phyloP scores from a whole-genome alignment of 2,329 filamentous ascomycete species.

The Pestalotiopsis fici region DNA sequence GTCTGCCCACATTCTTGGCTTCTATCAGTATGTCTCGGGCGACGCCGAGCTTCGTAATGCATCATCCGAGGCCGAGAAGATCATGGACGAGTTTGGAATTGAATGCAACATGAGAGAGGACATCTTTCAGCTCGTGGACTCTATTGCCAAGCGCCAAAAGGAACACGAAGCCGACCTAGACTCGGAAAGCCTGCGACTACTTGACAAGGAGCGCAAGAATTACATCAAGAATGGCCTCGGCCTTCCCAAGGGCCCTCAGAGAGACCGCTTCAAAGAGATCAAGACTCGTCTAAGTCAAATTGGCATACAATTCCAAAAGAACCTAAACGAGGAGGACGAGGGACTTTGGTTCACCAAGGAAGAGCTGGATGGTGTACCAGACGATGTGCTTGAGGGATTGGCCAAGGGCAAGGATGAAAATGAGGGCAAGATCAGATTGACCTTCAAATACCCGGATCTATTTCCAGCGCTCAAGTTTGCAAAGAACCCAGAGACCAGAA shows the following conservation, averaged over 20 bases:
- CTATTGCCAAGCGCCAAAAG: slow-evolving; percentile 57
- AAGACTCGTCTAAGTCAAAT: slow-evolving; percentile 78
- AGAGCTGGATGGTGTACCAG: slow-evolving; percentile 74
- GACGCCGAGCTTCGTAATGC: slow-evolving; percentile 71
- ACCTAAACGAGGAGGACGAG: slow-evolving; percentile 81
- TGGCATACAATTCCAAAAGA: slow-evolving; percentile 76
- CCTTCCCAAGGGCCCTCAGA: slow-evolving; percentile 67
- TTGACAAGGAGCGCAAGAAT: slow-evolving; percentile 77
- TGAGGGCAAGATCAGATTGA: slow-evolving; percentile 73
- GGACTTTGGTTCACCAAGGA: slow-evolving; percentile 75
- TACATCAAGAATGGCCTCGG: slow-evolving; percentile 78
- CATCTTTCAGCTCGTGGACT: slow-evolving; percentile 68
- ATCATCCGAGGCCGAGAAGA: slow-evolving; percentile 73
- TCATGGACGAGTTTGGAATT: slow-evolving; percentile 76
- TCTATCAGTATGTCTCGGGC: slow-evolving; percentile 78
- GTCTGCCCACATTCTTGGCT: slow-evolving; percentile 67
- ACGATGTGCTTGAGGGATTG: slow-evolving; percentile 65
- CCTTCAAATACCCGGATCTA: slow-evolving; percentile 83
- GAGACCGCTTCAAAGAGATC: slow-evolving; percentile 84
- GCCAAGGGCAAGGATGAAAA: slow-evolving; percentile 74
- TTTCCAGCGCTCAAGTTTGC: slow-evolving; percentile 80
- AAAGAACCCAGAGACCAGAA: slow-evolving; percentile 67
- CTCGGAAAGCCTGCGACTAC: slow-evolving; percentile 68
- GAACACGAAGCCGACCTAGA: slow-evolving; percentile 57
- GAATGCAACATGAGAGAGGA: slow-evolving; percentile 83